These are phyloP conservation scores for Lycium barbarum DNA, from an alignment of 257 asterid species.

Conservation along the genomic window DNA sequence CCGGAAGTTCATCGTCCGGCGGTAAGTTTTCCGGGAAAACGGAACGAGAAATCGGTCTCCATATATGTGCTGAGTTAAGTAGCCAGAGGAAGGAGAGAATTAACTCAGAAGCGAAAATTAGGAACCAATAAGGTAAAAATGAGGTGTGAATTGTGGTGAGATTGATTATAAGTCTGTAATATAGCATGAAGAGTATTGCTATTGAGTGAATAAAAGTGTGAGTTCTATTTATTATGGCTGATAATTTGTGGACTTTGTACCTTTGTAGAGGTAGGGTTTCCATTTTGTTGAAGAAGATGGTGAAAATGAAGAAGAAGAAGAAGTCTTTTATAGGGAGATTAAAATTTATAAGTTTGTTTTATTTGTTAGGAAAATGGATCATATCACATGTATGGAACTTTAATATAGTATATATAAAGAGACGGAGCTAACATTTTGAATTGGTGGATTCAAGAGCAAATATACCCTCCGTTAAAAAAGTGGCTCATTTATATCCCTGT, in stretches of 20 bases:
- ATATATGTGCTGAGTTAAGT: conserved; percentile 42
- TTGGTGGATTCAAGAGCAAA: too few species aligned
- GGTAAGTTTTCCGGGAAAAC: conserved; percentile 50
- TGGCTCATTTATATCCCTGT: too few species aligned
- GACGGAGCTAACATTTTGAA: too few species aligned
- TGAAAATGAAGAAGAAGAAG: too few species aligned
- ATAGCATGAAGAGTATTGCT: conserved; percentile 44
- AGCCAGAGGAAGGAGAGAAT: conserved; percentile 46
- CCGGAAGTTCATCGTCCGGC: conserved; percentile 45
- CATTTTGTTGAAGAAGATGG: not conserved
- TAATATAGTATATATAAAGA: too few species aligned
- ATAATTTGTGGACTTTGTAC: not conserved
- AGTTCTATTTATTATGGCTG: conserved; percentile 39
- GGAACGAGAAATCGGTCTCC: conserved; percentile 43
- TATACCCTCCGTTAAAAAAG: too few species aligned
- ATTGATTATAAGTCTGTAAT: conserved; percentile 44
- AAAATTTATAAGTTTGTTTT: too few species aligned
- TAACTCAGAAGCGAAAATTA: conserved; percentile 41
- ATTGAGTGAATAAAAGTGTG: conserved; percentile 41
- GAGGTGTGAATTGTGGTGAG: conserved; percentile 33
- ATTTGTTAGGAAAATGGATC: too few species aligned
- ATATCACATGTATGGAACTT: too few species aligned
- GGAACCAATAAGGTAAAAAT: conserved; percentile 38
- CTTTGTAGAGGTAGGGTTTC: conserved; percentile 24
- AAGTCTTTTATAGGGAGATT: too few species aligned